phyloP scores from a whole-genome alignment of 768 basidiomycete species.

The Phylloporus sp. region DNA sequence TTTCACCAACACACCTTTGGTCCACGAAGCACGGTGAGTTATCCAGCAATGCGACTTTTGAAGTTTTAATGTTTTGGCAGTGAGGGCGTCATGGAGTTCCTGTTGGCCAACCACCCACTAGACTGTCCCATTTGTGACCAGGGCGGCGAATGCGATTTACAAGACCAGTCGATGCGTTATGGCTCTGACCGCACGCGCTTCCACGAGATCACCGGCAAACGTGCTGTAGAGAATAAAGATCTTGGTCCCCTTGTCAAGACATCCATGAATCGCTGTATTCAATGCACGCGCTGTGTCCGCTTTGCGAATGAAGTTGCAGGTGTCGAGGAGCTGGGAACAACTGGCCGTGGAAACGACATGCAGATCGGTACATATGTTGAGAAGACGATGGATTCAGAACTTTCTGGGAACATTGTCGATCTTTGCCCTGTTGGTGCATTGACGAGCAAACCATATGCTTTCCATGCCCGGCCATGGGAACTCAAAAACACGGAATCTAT shows the following conservation, averaged over 20 bases:
- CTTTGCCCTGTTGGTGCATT: slow-evolving; percentile 98
- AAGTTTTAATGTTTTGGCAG: slow-evolving; percentile 36
- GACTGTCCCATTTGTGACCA: slow-evolving; percentile 99
- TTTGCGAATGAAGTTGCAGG: slow-evolving; percentile 99
- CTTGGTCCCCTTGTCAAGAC: slow-evolving; percentile 98
- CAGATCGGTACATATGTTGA: slow-evolving; percentile 99
- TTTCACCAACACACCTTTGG: slow-evolving; percentile 88
- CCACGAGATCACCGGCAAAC: slow-evolving; percentile 98
- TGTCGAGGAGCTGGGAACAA: slow-evolving; percentile 94
- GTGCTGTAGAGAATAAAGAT: slow-evolving; percentile 97
- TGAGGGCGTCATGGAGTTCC: slow-evolving; percentile 99
- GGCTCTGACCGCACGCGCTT: slow-evolving; percentile 96
- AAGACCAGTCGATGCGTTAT: slow-evolving; percentile 99
- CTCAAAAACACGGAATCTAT: slow-evolving; percentile 96
- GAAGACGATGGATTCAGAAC: slow-evolving; percentile 95
- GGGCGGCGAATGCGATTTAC: slow-evolving; percentile 97
- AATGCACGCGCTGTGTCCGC: slow-evolving; percentile 98
- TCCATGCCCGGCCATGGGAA: slow-evolving; percentile 97
- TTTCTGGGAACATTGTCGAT: slow-evolving; percentile 96
- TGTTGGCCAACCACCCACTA: slow-evolving; percentile 94
- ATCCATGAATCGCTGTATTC: slow-evolving; percentile 98
- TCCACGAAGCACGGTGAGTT: slow-evolving; percentile 76
- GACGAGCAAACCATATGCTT: slow-evolving; percentile 98
- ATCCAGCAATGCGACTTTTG: background rate
- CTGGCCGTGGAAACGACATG: slow-evolving; percentile 95